Base-by-base conservation (phyloP, 805 yeast genomes). In the Maudiozyma bulderi region DNA sequence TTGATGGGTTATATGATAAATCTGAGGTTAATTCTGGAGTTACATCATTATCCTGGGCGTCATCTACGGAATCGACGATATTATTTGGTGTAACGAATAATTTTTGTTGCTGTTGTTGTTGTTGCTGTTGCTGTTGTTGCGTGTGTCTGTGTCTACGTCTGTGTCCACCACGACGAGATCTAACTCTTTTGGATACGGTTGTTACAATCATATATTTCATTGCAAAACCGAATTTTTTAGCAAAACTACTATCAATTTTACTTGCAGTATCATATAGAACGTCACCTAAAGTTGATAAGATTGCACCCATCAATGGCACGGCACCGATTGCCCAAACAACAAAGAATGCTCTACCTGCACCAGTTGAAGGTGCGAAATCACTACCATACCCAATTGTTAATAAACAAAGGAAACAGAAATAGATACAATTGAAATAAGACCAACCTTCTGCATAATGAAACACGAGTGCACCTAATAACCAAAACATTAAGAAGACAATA, bases 381-480 rank as follows among this genome's bases (percentile, higher is more conserved):
- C 95, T 96, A 32, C 96, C 96, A 64, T 85, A 87, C 0, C 96
- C 96, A 49, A 89, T 84, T 0, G 96, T 86, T 6, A 87, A 66
- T 47, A 89, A 73, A 57, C 91, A 81, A 39, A 85, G 67, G 53
- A 84, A 80, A 52, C 90, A 79, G 58, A 86, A 88, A 66, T 89
- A 89, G n/a, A 85, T 71, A 2, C 80, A 73, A 47, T 79, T 70
- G 54, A 84, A 84, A 64, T 82, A 89, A 6, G 73, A 52, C 96
- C 96, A 89, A 3, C 66, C 69, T 61, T 87, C 95, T 14, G 76
- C 66, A 34, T 65, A 70, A 35, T 70, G 66, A 59, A 88, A 85
- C 0, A 79, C 76, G 34, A 80, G 51, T 0, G 89, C 88, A 0
- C 96, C 96, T 8, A 85, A 49, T 5, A 86, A 68, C 84, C 91